These are phyloP conservation scores for Penicillium freii DNA, from an alignment of 2,329 filamentous ascomycete species.

Conservation along the genomic window DNA sequence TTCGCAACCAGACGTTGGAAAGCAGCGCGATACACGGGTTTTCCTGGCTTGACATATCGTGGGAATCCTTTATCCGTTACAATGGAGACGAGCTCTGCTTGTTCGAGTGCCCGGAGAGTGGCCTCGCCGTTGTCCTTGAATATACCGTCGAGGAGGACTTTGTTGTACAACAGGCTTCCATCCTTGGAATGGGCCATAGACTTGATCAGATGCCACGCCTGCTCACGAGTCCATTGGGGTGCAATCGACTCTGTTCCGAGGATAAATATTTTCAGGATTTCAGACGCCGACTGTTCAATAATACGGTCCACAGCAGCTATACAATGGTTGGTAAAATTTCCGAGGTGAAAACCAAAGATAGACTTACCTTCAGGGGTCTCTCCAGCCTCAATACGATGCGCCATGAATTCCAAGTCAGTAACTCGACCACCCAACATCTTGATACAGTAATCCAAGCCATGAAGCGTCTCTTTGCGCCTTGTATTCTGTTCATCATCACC, in stretches of 20 bases:
- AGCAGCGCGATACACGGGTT: conserved; percentile 81
- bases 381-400: conserved; percentile 82
- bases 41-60: conserved; percentile 72
- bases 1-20: conserved; percentile 73
- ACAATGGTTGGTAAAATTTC: conserved; percentile 18
- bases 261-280: conserved; percentile 92
- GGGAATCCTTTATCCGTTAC: conserved; percentile 72
- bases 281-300: conserved; percentile 80
- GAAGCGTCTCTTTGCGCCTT: conserved; percentile 53
- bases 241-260: conserved; percentile 57
- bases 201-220: conserved; percentile 88
- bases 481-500: conserved; percentile 32
- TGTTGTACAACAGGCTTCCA: conserved; percentile 71
- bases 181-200: conserved; percentile 65
- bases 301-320: conserved; percentile 79
- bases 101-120: conserved; percentile 75
- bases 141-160: conserved; percentile 72
- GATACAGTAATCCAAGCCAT: conserved; percentile 78
- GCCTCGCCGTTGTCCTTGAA: conserved; percentile 72
- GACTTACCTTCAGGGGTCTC: conserved; percentile 67
- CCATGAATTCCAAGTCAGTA: conserved; percentile 92
- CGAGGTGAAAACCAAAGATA: no score
- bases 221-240: conserved; percentile 73
- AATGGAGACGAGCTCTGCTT: conserved; percentile 81
- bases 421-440: conserved; percentile 80